These are phyloP conservation scores for Venturia effusa DNA, from an alignment of 2,329 filamentous ascomycete species.

Conservation along the genomic window DNA sequence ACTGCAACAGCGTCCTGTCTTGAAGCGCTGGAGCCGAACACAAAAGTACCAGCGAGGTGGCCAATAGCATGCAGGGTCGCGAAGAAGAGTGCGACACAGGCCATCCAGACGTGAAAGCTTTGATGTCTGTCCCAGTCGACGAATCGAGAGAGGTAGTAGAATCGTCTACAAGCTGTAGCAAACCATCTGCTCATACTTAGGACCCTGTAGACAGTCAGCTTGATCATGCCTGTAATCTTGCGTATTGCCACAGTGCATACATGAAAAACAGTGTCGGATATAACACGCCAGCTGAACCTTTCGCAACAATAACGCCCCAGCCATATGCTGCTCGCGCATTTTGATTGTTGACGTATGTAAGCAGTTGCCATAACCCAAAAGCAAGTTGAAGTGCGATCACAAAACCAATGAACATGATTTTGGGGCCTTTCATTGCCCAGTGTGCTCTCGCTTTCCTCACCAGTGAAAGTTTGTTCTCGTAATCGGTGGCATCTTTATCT, in stretches of 20 bases:
- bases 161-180: constrained; percentile 41
- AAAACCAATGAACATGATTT: constrained; percentile 38
- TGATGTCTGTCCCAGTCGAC: constrained; percentile 48
- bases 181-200: constrained; percentile 49
- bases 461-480: constrained; percentile 34
- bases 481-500: constrained; percentile 31
- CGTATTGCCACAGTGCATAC: constrained; percentile 10
- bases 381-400: constrained; percentile 39
- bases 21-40: constrained; percentile 35
- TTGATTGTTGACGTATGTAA: constrained; percentile 39
- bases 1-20: constrained; percentile 36
- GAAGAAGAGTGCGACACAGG: constrained; percentile 38
- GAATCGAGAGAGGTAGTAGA: constrained; percentile 41
- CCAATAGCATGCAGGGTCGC: constrained; percentile 44
- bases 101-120: constrained; percentile 46
- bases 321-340: constrained; percentile 41
- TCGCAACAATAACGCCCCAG: constrained; percentile 46
- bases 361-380: constrained; percentile 45
- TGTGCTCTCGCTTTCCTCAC: constrained; percentile 40
- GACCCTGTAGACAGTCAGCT: constrained; percentile 18
- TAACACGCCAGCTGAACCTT: constrained; percentile 43
- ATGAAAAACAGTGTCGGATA: constrained; percentile 50
- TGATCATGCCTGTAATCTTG: background rate
- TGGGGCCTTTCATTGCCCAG: constrained; percentile 45
- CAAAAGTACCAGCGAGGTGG: constrained; percentile 42